Evolutionary conservation across 345 rosid species (phyloP).

Genomic region (Aurinia saxatilis): DNA sequence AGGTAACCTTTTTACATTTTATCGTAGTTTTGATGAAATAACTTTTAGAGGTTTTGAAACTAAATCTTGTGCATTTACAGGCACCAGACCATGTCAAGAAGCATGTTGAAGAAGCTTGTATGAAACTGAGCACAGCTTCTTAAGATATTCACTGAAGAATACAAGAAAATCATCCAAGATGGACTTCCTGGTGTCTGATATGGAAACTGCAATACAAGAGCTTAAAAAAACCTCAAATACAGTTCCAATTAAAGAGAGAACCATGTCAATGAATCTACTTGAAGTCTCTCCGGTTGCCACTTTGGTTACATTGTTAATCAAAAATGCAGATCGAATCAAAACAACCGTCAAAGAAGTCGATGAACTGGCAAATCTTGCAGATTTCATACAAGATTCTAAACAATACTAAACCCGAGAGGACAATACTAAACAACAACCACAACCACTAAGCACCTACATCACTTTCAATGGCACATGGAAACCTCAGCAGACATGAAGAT

Average conservation of each 20-base stretch:
- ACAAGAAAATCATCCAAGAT: constrained; percentile 42
- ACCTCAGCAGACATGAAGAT: constrained; percentile 15
- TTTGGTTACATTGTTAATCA: constrained; percentile 44
- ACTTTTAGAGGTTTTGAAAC: constrained; percentile 1
- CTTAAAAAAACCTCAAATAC: constrained; percentile 44
- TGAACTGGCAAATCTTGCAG: constrained; percentile 45
- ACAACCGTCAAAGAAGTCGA: constrained; percentile 36
- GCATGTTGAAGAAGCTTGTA: constrained; percentile 36
- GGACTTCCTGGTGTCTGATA: constrained; percentile 37
- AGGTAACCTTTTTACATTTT: constrained; percentile 28
- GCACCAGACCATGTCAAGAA: constrained; percentile 41
- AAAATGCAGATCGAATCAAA: constrained; percentile 49
- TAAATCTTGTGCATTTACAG: constrained; percentile 26
- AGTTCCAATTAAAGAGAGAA: constrained; percentile 31
- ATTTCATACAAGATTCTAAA: constrained; percentile 38
- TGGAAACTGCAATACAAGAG: constrained; percentile 49
- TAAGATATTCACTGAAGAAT: constrained; percentile 33
- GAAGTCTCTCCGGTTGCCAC: constrained; percentile 57
- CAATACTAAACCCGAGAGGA: constrained; percentile 15
- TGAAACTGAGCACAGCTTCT: constrained; percentile 34
- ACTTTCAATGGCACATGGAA: not conserved
- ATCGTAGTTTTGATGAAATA: not conserved
- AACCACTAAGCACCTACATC: constrained; percentile 12
- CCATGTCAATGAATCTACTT: constrained; percentile 24
- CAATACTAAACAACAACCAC: constrained; percentile 21